These are phyloP conservation scores for Creolimax fragrantissima DNA, from an alignment of 78 protist species.

Conservation along the genomic window DNA sequence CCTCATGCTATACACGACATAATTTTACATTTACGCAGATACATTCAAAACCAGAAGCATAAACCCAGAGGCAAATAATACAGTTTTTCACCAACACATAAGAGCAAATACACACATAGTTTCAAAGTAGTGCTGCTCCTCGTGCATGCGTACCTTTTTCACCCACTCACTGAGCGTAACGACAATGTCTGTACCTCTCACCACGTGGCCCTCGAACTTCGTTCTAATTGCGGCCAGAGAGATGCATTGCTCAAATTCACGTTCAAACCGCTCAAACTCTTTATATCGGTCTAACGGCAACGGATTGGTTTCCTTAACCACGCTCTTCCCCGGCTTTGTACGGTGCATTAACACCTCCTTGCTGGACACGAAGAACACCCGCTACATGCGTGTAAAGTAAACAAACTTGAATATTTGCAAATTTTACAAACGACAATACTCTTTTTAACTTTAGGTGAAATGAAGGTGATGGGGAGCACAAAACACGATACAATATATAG, in stretches of 20 bases:
- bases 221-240: not conserved
- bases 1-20: too few relatives aligned
- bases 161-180: not conserved
- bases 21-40: too few relatives aligned
- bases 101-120: not conserved
- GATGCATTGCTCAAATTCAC: not conserved
- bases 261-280: constrained; percentile 8
- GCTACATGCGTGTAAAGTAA: too few relatives aligned
- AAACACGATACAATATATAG: too few relatives aligned
- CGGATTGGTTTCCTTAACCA: not conserved
- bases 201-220: not conserved
- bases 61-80: too few relatives aligned
- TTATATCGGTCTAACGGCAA: not conserved
- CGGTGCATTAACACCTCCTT: not conserved
- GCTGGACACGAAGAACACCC: not conserved
- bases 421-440: too few relatives aligned
- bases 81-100: not conserved
- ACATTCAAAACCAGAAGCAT: too few relatives aligned
- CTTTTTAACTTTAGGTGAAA: too few relatives aligned
- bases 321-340: not conserved
- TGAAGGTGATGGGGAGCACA: too few relatives aligned
- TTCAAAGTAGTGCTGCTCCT: too few relatives aligned
- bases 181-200: not conserved
- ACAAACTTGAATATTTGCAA: too few relatives aligned
- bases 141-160: not conserved